Evolutionary conservation across 164 flowering plant genomes (phyloP).

Genomic region (Cinnamomum chago): DNA sequence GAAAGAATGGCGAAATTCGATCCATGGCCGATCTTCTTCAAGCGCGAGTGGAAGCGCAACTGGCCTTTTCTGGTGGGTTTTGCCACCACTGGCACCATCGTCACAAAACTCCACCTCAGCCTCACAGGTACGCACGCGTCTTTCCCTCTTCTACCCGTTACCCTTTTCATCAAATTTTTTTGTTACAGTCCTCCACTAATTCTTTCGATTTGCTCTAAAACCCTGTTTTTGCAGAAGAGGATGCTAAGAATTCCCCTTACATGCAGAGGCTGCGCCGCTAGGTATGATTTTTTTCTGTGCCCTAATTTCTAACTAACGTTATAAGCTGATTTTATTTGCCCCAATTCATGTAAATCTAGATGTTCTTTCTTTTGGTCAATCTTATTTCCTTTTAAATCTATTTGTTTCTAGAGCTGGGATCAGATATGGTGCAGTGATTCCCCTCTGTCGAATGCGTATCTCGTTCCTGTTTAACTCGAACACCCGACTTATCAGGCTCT

Average conservation of each 20-base stretch:
- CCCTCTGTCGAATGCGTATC: background rate
- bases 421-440: background rate
- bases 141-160: no score
- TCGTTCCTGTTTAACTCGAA: no score
- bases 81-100: slow-evolving; percentile 62
- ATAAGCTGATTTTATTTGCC: background rate
- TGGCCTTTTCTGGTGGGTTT: slow-evolving; percentile 86
- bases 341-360: no score
- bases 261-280: slow-evolving; percentile 43
- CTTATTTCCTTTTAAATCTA: no score
- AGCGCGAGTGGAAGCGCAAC: slow-evolving; percentile 65
- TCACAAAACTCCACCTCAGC: slow-evolving; percentile 57
- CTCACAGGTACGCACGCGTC: slow-evolving; percentile 53
- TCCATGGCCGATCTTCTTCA: slow-evolving; percentile 89
- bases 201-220: background rate
- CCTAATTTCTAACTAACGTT: background rate
- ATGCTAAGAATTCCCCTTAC: slow-evolving; percentile 48
- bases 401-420: background rate
- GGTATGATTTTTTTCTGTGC: slow-evolving; percentile 12
- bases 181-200: background rate
- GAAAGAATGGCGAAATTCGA: slow-evolving; percentile 51
- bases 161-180: background rate
- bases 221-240: slow-evolving; percentile 43
- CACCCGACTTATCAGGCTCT: no score
- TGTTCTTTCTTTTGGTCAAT: background rate